Base-by-base conservation (phyloP, 768 basidiomycete species). In the Myochromella boudieri region DNA sequence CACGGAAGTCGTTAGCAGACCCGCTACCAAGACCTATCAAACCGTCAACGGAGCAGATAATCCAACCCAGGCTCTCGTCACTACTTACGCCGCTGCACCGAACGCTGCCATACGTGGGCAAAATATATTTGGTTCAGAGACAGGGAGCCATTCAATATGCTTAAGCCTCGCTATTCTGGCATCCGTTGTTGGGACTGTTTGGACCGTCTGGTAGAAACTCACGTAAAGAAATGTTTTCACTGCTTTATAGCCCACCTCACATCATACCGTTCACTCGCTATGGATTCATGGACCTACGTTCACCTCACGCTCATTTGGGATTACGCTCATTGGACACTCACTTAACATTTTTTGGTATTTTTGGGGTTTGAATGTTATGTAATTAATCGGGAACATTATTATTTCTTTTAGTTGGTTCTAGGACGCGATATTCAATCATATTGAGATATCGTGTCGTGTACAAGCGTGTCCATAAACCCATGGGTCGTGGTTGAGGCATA, bases 11-110 rank as follows among this genome's bases (percentile, higher is more conserved):
- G 55, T 68, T 32, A 57, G 63, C 17, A 45, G 58, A 37, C 44
- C 52, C 20, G 54, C 66, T 8, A 64, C 62, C 18, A 55, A 49
- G 27, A 59, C 62, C 6, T 70, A 63, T 26, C 54, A 55, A 26
- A 70, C 69, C 4, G 53, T 68, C 24, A 62, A 65, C 44, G 69
- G 70, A 5, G 66, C 63, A 14, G 70, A 71, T 44, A 62, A 55
- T 27, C 66, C 70, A 7, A 63, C 61, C 2, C 68, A 70, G 40
- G 58, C 58, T 12, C 62, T 68, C 42, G 64, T 68, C 33, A 70
- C 69, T 14, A 62, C 66, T 2, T 74, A 60, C 56, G 53, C 71
- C 1, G 52, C 62, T 20, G 28, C 50, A 4, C 44, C 53, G 18
- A 62, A 57, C 43, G 55, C 54, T 14, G 57, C 60, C 8, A 14